Evolutionary conservation across 2,329 filamentous ascomycete genomes (phyloP).

Genomic region (Coccinonectria pachysandricola): DNA sequence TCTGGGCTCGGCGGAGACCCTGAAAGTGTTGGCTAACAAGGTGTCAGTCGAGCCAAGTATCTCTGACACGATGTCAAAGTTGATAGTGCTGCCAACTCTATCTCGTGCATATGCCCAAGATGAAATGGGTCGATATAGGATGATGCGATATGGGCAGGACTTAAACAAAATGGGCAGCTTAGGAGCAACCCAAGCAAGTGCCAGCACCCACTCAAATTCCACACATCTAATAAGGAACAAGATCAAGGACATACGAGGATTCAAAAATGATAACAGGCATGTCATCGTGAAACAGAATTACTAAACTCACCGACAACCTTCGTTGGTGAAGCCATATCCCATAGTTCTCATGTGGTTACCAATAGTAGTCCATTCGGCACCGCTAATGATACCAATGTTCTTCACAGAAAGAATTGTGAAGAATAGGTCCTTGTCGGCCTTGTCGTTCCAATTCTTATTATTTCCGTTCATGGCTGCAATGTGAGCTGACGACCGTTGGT

Average conservation of each 20-base stretch:
- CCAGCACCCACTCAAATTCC: no score
- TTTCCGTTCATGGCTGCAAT: conserved; percentile 32
- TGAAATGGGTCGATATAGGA: conserved; percentile 3
- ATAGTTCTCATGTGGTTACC: conserved; percentile 49
- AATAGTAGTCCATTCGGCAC: conserved; percentile 51
- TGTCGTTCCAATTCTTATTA: conserved; percentile 52
- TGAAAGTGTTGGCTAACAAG: conserved; percentile 48
- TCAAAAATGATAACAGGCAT: conserved; percentile 1
- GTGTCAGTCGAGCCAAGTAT: conserved; percentile 13
- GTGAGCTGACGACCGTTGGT: conserved; percentile 6
- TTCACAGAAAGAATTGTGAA: conserved; percentile 53
- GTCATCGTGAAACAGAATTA: no score
- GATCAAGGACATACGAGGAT: no score
- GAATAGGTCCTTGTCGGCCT: conserved; percentile 53
- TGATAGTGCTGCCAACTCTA: no score
- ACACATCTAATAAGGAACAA: conserved; percentile 3
- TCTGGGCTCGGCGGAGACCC: conserved; percentile 44
- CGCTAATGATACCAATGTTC: conserved; percentile 53
- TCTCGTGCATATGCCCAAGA: neutral
- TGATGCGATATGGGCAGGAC: no score
- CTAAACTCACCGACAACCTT: conserved; percentile 48
- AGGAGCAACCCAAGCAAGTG: no score
- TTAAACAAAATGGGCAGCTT: no score
- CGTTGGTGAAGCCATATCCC: conserved; percentile 54
- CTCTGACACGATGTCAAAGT: no score